Conservation (phyloP, 306 rosid species). For the Delonix regia region DNA sequence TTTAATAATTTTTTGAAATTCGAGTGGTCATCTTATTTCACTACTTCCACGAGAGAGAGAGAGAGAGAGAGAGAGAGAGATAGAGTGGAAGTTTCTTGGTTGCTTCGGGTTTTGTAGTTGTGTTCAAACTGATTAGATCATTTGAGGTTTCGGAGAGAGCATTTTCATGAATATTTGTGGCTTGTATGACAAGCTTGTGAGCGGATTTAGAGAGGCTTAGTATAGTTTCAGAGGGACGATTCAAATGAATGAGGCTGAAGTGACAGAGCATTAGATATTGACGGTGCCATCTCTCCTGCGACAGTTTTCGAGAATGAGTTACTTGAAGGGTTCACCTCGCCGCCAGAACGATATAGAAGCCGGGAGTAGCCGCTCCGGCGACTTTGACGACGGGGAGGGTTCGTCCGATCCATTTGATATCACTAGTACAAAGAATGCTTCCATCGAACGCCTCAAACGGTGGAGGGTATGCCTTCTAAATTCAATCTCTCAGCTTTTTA, state of each 20-base stretch:
- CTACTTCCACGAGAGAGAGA: not conserved
- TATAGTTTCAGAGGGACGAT: not conserved
- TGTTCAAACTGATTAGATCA: no score
- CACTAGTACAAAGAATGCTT: slow-evolving; percentile 70
- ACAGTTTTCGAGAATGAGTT: slow-evolving; percentile 61
- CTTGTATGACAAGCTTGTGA: no score
- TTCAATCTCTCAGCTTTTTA: not conserved
- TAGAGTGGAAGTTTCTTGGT: no score
- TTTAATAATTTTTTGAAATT: not conserved
- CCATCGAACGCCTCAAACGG: slow-evolving; percentile 69
- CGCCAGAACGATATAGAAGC: slow-evolving; percentile 58
- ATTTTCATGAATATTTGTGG: no score
- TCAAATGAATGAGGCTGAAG: slow-evolving; percentile 5
- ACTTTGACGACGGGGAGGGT: slow-evolving; percentile 42
- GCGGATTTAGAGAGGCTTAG: not conserved
- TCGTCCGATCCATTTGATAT: slow-evolving; percentile 57
- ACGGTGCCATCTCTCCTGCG: slow-evolving; percentile 94
- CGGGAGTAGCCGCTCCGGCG: slow-evolving; percentile 43
- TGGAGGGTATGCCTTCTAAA: slow-evolving; percentile 68
- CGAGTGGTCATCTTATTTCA: not conserved
- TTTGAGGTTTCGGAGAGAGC: no score
- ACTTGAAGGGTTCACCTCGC: slow-evolving; percentile 44
- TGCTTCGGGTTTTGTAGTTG: no score
- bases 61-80: no score
- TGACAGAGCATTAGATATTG: slow-evolving; percentile 15